phyloP scores from a whole-genome alignment of 83 land plant species.

The Larix sibirica region DNA sequence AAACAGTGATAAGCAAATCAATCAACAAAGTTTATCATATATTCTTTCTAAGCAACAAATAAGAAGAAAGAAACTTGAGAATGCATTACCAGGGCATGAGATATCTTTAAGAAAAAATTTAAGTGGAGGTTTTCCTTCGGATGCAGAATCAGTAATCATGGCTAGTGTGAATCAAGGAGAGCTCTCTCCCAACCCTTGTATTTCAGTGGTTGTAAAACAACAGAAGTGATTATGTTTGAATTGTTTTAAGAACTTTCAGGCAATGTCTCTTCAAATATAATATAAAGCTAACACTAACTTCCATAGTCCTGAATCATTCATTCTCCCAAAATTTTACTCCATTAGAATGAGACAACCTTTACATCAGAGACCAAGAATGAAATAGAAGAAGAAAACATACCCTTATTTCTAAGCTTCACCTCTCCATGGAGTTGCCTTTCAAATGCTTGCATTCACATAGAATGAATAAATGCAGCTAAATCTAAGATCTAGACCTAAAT shows the following conservation, averaged over 20 bases:
- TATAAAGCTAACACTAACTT: not conserved
- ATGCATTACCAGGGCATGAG: slow-evolving; percentile 82
- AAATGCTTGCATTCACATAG: not conserved
- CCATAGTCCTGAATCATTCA: not conserved
- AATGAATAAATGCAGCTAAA: not conserved
- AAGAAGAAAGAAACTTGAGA: not conserved
- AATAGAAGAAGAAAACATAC: not conserved
- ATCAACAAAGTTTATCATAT: not conserved
- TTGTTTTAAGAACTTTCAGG: not conserved
- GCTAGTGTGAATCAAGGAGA: slow-evolving; percentile 75
- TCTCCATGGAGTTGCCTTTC: not conserved
- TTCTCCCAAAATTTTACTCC: not conserved
- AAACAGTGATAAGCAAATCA: not conserved
- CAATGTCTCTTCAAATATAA: not conserved
- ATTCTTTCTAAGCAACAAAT: not conserved
- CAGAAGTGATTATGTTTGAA: not conserved
- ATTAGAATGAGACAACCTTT: too few species aligned
- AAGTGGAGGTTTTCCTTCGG: slow-evolving; percentile 49
- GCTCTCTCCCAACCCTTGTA: slow-evolving; percentile 89
- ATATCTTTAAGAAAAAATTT: slow-evolving; percentile 59
- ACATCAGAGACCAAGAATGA: not conserved
- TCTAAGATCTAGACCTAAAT: not conserved
- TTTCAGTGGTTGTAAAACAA: slow-evolving; percentile 74
- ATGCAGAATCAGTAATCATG: slow-evolving; percentile 48
- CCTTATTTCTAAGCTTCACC: not conserved